Base-by-base conservation (phyloP, 208 protist species). In the Jaenimonas drosophilae region DNA sequence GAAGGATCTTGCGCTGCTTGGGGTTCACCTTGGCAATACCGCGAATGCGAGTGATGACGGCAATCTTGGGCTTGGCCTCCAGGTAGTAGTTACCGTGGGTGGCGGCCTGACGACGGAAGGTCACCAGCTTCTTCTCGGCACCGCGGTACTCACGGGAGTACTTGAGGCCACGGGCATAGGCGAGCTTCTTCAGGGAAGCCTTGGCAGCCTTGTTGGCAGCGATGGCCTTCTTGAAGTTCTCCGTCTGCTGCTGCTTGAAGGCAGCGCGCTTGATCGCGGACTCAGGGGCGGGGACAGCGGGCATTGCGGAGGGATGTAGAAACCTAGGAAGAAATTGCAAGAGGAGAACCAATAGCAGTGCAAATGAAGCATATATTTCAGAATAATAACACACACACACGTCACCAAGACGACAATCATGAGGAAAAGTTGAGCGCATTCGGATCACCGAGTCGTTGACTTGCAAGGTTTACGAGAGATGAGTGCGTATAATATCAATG, bases 1-100 rank as follows among this genome's bases (percentile, higher is more conserved):
- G 89, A 5, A 99, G 84, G 70, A 99, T 98, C 90, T 99, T 99
- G 48, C 88, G 75, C 64, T 88, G 79, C 76, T 98, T 98, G 58
- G 98, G 98, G 52, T 70, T 54, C 14, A 99, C 79, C 56, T 91
- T 89, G 72, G 97, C 98, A 63, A 99, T 99, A 99, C 96, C 98
- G 56, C 97, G 90, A 67, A 99, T 99, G 69, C 99, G 95, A 48
- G 99, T 92, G 29, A 99, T 98, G 42, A 99, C 91, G 30, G 94
- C 92, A 21, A 99, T 58, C 93, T 99, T 99, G 41, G 97, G 78
- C 79, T 99, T 97, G 28, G 90, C 73, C 67, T 97, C 88, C 19
- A 98, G 89, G 88, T 94, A 99, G 91, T 98, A 99, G 81, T 89
- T 91, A 49, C 96, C 96, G 49, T 78, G 64, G 14, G 44, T 50